Evolutionary conservation across 2,329 filamentous ascomycete genomes (phyloP).

Genomic region (Cordyceps cateniannulata): DNA sequence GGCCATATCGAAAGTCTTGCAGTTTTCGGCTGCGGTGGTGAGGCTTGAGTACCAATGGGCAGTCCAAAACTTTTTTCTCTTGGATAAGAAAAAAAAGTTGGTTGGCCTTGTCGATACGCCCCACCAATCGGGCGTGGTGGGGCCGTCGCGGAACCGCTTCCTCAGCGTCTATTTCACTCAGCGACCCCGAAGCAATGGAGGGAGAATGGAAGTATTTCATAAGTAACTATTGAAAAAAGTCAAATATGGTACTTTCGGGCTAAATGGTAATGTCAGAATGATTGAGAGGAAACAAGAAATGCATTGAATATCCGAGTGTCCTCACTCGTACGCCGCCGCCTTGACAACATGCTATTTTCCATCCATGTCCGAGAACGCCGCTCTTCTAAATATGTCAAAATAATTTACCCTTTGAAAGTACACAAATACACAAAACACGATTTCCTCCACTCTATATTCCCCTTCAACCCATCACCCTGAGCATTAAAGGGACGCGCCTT

Average conservation of each 20-base stretch:
- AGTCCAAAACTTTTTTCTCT: constrained; percentile 1
- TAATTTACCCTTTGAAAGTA: background rate
- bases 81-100: constrained; percentile 7
- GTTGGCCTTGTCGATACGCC: background rate
- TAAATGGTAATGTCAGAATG: background rate
- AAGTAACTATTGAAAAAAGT: background rate
- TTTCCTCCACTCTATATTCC: background rate
- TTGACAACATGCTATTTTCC: constrained; percentile 6
- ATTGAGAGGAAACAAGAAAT: background rate
- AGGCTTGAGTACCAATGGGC: background rate
- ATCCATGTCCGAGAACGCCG: background rate
- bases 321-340: background rate
- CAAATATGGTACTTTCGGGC: background rate
- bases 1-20: constrained; percentile 7
- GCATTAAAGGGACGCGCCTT: background rate
- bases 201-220: background rate
- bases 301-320: background rate
- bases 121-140: constrained; percentile 7
- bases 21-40: background rate
- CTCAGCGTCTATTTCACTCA: background rate
- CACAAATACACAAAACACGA: background rate
- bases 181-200: no score
- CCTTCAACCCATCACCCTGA: background rate
- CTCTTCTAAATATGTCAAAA: constrained; percentile 6
- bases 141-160: constrained; percentile 2